Conservation (phyloP, 1,284 basidiomycete genomes). For the Neotropicomus parvogracilis region DNA sequence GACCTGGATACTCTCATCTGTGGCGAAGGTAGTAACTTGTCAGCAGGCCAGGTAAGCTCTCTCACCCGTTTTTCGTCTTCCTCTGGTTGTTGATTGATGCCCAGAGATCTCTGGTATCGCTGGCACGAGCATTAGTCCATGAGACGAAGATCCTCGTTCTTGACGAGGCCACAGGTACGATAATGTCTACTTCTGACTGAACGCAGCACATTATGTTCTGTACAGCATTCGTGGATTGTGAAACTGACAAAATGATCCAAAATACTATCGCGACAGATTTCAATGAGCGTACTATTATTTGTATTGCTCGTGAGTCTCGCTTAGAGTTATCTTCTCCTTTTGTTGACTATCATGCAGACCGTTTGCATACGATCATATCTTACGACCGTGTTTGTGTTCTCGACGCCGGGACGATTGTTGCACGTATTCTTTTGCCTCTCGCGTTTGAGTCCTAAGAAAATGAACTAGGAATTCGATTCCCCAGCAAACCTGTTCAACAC, state of each 20-base stretch:
- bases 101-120: constrained; percentile 74
- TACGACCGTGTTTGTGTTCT: constrained; percentile 77
- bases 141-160: constrained; percentile 74
- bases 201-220: constrained; percentile 4
- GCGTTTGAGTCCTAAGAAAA: neutral
- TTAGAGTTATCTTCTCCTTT: neutral
- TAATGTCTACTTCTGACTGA: neutral
- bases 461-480: constrained; percentile 61
- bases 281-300: constrained; percentile 72
- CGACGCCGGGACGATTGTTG: constrained; percentile 63
- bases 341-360: constrained; percentile 41
- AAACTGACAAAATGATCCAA: constrained; percentile 83
- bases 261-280: constrained; percentile 85
- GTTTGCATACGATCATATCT: constrained; percentile 70
- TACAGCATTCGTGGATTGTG: constrained; percentile 72
- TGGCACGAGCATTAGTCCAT: constrained; percentile 80
- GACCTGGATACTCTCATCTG: constrained; percentile 79
- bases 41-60: constrained; percentile 46
- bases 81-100: neutral
- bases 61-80: neutral
- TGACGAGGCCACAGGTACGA: constrained; percentile 66
- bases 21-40: constrained; percentile 82
- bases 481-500: constrained; percentile 61
- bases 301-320: constrained; percentile 63
- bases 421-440: constrained; percentile 24